phyloP scores from a whole-genome alignment of 2,329 filamentous ascomycete genomes.

The Tothia fuscella region DNA sequence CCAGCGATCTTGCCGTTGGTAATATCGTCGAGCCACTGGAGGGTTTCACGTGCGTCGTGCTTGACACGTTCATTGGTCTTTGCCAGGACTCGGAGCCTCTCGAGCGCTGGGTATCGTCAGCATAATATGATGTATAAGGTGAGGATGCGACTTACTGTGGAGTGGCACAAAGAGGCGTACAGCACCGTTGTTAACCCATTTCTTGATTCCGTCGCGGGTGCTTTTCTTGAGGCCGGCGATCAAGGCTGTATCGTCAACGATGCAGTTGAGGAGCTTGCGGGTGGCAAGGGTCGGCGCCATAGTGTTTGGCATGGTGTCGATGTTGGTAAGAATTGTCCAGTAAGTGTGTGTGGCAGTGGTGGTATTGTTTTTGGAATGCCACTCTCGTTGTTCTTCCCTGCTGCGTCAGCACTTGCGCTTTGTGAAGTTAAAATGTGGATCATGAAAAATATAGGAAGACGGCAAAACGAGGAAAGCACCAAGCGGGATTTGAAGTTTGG shows the following conservation, averaged over 20 bases:
- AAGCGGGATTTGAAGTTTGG: too few relatives aligned
- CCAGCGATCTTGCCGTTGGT: conserved; percentile 17
- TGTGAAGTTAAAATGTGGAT: too few relatives aligned
- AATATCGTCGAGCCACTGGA: conserved; percentile 35
- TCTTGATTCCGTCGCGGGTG: conserved; percentile 39
- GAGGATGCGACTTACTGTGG: conserved; percentile 29
- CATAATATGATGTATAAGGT: conserved; percentile 1
- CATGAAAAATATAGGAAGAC: too few relatives aligned
- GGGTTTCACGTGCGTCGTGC: conserved; percentile 34
- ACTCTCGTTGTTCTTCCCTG: too few relatives aligned
- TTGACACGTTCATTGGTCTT: conserved; percentile 29
- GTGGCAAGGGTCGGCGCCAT: conserved; percentile 13
- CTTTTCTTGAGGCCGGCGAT: conserved; percentile 39
- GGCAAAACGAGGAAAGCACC: too few relatives aligned
- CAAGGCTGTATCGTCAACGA: conserved; percentile 39
- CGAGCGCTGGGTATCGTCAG: conserved; percentile 26
- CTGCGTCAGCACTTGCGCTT: too few relatives aligned
- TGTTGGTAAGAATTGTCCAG: too few relatives aligned
- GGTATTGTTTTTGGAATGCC: too few relatives aligned
- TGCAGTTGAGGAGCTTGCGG: conserved; percentile 42
- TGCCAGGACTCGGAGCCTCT: conserved; percentile 34
- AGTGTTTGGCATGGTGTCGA: too few relatives aligned
- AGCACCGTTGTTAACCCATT: conserved; percentile 38
- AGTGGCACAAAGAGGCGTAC: conserved; percentile 40
- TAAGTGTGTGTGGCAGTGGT: too few relatives aligned